Base-by-base conservation (phyloP, 2,329 filamentous ascomycete species). In the Lasiodiplodia sp. region DNA sequence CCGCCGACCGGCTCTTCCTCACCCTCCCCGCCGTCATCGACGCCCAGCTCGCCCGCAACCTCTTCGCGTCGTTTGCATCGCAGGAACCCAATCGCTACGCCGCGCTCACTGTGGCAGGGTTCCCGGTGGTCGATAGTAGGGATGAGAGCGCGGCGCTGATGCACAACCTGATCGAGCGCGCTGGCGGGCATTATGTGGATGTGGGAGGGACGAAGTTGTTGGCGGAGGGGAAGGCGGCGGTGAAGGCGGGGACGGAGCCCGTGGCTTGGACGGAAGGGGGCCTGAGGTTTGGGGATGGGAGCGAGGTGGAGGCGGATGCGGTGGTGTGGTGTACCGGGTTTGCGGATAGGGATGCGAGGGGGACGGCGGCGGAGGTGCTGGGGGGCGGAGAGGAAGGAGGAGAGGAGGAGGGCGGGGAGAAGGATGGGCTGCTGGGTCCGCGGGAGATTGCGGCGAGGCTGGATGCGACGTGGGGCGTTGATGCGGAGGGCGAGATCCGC, bases 111-210 rank as follows among this genome's bases (percentile, higher is more conserved):
- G 73, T 73, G 4, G 82, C 77, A 0, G 83, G 83, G 0, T 85
- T 85, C 72, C 51, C 78, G 81, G 78, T 80, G 8, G 66, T 77
- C 7, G 79, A 82, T 49, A 76, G 77, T 53, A 60, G 69, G 8
- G 70, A 79, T 56, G 73, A 6, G 1, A 7, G 12, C 2, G 18
- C 6, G 6, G 40, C n/a, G 14, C 6, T 66, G 37, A 68, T 76
- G 85, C 25, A 18, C 1, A 40, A 60, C 31, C 18, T 67, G 28
- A 79, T 77, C 68, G 79, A 82, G 55, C 78, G 81, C 1, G 77
- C 79, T 25, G 83, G 83, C 3, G 83, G 83, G 0, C 83, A 85
- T 71, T 85, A 85, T 69, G 79, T 85, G 57, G 83, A 85, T 67
- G 79, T 83, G 21, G 83, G 83, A 0, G 78, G 78, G 4, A 82